phyloP scores from a whole-genome alignment of 257 asterid species.

The Solanum lycopersicoides region DNA sequence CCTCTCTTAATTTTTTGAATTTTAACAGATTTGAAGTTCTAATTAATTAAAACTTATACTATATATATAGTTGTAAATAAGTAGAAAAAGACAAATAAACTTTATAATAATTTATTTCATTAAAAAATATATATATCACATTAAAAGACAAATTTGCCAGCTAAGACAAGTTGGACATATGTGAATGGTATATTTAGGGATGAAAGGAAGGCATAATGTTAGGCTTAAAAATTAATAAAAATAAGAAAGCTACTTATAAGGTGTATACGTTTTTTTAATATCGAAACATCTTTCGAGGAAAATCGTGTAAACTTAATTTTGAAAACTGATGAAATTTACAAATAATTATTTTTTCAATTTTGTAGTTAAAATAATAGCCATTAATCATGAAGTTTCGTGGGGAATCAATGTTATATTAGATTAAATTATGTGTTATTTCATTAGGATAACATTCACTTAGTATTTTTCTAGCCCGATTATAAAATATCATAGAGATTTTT shows the following conservation, averaged over 20 bases:
- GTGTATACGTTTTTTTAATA: background rate
- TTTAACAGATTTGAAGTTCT: background rate
- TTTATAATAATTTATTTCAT: background rate
- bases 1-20: background rate
- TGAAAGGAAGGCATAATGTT: background rate
- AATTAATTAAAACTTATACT: background rate
- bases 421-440: too few species aligned
- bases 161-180: background rate
- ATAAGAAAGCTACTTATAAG: too few species aligned
- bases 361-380: background rate
- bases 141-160: background rate
- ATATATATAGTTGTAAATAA: background rate
- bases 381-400: background rate
- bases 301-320: background rate
- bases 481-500: too few species aligned
- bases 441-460: background rate
- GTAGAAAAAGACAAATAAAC: background rate
- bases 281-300: background rate
- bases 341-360: too few species aligned
- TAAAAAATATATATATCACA: background rate
- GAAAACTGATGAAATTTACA: background rate
- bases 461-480: too few species aligned
- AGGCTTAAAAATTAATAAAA: background rate
- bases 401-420: too few species aligned
- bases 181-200: background rate